Base-by-base conservation (phyloP, 352 stramenopile genomes). In the Pythium dissimile region DNA sequence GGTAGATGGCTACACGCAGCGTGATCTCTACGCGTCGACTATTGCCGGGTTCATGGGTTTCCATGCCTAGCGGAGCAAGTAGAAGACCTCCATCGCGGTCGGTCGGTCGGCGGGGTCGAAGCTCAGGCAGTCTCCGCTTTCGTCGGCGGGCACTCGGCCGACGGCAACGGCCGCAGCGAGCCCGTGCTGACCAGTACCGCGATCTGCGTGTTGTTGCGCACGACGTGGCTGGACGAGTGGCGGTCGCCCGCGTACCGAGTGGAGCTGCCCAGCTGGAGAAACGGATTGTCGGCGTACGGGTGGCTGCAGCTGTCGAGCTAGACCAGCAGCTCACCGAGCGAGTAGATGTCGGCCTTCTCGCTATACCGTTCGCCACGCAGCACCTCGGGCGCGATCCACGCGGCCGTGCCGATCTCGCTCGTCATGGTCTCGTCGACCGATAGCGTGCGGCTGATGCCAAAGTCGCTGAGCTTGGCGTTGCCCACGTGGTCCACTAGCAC, bases 261-360 rank as follows among this genome's bases (percentile, higher is more conserved):
- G n/a, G n/a, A 35, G 13, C 31, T 35, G 31, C 31, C 31, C 8
- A 35, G 31, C 31, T 35, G 8, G 8, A 35, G 31, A 8, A 35
- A 8, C 55, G 16, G n/a, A 41, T 65, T 15, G 34, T n/a, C 3
- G 16, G 18, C 2, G 41, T 66, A 66, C 24, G 50, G 58, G 41
- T 55, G 58, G 5, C 10, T 6, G 20, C 49, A 47, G 13, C 46
- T 64, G 49, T 72, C 65, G 38, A 72, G 23, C 31, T 72, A 59
- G 5, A 64, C 58, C 28, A 72, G 32, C 23, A 72, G 12, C 21
- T 69, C 54, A 5, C 59, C 65, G 6, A 72, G 43, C 8, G 59
- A 69, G 48, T 72, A 72, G 10, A 72, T 62, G 31, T 72, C 65
- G 0, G 65, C 65, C 54, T 69, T 66, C 54, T 64, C 54, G 27